phyloP scores from a whole-genome alignment of 2,329 filamentous ascomycete genomes.

The Colletotrichum brevisporum region DNA sequence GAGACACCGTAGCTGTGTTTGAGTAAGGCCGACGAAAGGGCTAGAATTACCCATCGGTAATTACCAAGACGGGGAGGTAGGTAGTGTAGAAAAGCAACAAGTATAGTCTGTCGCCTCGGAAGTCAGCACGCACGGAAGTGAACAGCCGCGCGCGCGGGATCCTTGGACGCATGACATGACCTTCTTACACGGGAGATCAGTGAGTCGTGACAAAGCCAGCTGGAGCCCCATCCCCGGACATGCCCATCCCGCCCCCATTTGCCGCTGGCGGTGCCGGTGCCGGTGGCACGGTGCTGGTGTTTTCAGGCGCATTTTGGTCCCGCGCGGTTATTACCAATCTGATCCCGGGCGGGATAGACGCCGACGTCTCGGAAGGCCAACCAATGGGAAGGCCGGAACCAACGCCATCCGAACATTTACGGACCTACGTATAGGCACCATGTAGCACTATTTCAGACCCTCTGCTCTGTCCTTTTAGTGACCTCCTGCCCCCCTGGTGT shows the following conservation, averaged over 20 bases:
- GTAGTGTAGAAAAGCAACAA: no score
- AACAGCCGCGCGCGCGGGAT: neutral
- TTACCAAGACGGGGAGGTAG: no score
- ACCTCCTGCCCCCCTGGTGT: neutral
- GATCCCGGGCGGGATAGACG: slow-evolving; percentile 19
- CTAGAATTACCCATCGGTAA: neutral
- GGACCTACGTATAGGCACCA: no score
- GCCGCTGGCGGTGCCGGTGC: slow-evolving; percentile 11
- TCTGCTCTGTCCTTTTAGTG: neutral
- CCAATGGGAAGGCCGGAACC: neutral
- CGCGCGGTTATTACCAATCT: slow-evolving; percentile 41
- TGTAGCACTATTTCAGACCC: slow-evolving; percentile 25
- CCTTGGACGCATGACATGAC: slow-evolving; percentile 1
- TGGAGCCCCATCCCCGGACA: neutral
- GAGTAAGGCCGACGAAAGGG: slow-evolving; percentile 42
- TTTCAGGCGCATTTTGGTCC: slow-evolving; percentile 15
- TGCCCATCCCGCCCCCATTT: slow-evolving; percentile 7
- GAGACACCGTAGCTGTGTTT: slow-evolving; percentile 54
- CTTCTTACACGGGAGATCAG: neutral
- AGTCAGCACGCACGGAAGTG: no score
- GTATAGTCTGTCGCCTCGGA: no score
- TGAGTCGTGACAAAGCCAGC: neutral
- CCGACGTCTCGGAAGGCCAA: slow-evolving; percentile 12
- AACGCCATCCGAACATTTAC: slow-evolving; percentile 9
- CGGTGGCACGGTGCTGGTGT: neutral